Evolutionary conservation across 805 yeast species (phyloP), one percentile per base, ranked within the genome.

Genomic region (Spathaspora boniae): DNA sequence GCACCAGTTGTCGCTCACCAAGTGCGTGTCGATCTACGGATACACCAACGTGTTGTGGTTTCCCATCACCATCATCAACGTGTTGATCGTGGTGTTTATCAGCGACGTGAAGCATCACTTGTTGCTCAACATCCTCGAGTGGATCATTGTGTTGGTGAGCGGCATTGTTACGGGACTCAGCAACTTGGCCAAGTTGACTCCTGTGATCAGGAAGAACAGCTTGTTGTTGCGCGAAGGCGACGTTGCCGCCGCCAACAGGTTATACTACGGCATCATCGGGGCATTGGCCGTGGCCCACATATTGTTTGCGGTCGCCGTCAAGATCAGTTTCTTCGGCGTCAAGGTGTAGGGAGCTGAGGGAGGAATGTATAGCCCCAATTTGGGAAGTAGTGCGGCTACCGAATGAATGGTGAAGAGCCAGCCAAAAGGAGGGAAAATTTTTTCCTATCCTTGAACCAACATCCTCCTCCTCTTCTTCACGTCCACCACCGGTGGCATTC

Each of bases 21-120:
- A 76, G 46, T 51, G 85, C 33, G 62, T 89, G 2, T 78, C 91
- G 4, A 71, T 87, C 22, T 89, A 84, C 59, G 95, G 97, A 2
- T 89, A 91, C 60, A 74, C 95, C 14, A 84, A 83, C 50, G 61
- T 82, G 4, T 72, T 80, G 39, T 89, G 97, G 96, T 63, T 84
- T n/a, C 94, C 95, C 1, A 80, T 86, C 16, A 81, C 89, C 0
- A 53, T 81, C 1, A 51, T 80, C 20, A 72, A 77, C 39, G 68
- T 83, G 9, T 55, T 80, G 22, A 72, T 84, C 36, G 80, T 79
- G 1, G 54, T 81, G 4, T 58, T 80, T 18, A 61, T 72, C 5
- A 56, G 46, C 31, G 55, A 52, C 33, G 47, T 53, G 29, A 53
- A 45, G 4, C 60, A 57, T 31, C 62, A 54, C 40, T 52, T 62